phyloP scores from a whole-genome alignment of 2,329 filamentous ascomycete species.

The Clonostachys rhizophaga region DNA sequence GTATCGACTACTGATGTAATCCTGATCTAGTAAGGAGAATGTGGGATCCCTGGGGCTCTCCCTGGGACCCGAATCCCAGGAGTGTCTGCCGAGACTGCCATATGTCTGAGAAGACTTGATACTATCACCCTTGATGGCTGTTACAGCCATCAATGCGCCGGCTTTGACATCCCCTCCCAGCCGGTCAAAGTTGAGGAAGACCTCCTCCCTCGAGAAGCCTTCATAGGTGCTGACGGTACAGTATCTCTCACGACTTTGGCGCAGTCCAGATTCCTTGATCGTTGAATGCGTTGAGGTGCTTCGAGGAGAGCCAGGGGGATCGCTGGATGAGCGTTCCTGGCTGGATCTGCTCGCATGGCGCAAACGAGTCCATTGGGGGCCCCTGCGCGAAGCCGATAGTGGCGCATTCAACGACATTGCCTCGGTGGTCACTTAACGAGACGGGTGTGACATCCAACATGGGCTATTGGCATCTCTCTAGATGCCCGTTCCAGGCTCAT shows the following conservation, averaged over 20 bases:
- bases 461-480: too few relatives aligned
- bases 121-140: conserved; percentile 50
- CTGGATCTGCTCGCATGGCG: conserved; percentile 45
- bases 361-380: conserved; percentile 46
- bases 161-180: conserved; percentile 59
- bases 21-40: conserved; percentile 9
- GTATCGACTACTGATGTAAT: conserved; percentile 40
- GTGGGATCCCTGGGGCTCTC: conserved; percentile 1
- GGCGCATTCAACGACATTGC: conserved; percentile 7
- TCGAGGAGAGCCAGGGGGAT: conserved; percentile 38
- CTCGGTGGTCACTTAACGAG: too few relatives aligned
- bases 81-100: conserved; percentile 22
- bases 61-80: conserved; percentile 1
- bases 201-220: conserved; percentile 70
- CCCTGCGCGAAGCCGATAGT: conserved; percentile 37
- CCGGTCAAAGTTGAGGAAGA: conserved; percentile 71
- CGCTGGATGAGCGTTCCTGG: conserved; percentile 33
- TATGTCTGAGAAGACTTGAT: conserved; percentile 24
- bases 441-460: too few relatives aligned
- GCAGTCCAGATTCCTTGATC: conserved; percentile 21
- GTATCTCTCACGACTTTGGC: conserved; percentile 32
- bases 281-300: conserved; percentile 47
- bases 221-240: conserved; percentile 63
- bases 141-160: conserved; percentile 70
- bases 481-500: too few relatives aligned